phyloP scores from a whole-genome alignment of 805 yeast species.

The Wickerhamiella australiensis region DNA sequence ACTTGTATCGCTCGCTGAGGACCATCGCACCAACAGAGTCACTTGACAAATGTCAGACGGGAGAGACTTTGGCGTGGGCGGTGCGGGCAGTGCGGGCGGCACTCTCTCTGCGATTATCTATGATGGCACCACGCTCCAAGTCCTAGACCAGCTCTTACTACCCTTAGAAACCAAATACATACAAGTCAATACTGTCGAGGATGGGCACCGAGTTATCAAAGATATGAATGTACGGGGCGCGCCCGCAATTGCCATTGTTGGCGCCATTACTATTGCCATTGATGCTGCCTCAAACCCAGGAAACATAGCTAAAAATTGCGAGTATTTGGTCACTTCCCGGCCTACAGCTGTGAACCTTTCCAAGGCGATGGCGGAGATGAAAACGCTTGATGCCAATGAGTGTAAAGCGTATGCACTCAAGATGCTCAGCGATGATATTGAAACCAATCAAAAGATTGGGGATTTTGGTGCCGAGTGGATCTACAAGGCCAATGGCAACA shows the following conservation, averaged over 20 bases:
- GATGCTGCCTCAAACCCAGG: conserved; percentile 32
- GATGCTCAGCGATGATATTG: conserved; percentile 62
- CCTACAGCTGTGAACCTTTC: conserved; percentile 93
- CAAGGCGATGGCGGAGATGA: conserved; percentile 52
- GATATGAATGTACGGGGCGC: conserved; percentile 96
- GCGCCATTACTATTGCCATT: conserved; percentile 69
- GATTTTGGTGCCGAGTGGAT: conserved; percentile 68
- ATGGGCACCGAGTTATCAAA: conserved; percentile 73
- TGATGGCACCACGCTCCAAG: conserved; percentile 39
- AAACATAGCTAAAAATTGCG: conserved; percentile 37
- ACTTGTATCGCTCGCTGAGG: conserved; percentile 39
- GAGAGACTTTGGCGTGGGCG: neutral
- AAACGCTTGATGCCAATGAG: conserved; percentile 23
- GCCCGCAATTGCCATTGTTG: conserved; percentile 95
- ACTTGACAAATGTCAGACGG: neutral
- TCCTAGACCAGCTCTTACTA: conserved; percentile 69
- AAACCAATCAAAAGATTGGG: conserved; percentile 71
- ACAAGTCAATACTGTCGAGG: conserved; percentile 47
- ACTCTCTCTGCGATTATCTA: conserved; percentile 56
- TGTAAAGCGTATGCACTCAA: conserved; percentile 28
- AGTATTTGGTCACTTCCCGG: conserved; percentile 60
- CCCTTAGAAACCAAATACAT: conserved; percentile 72
- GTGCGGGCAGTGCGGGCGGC: neutral
- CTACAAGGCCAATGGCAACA: conserved; percentile 23
- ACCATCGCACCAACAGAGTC: neutral